Conservation (phyloP, 2,329 filamentous ascomycete genomes). For the Hyphodiscus sp. region DNA sequence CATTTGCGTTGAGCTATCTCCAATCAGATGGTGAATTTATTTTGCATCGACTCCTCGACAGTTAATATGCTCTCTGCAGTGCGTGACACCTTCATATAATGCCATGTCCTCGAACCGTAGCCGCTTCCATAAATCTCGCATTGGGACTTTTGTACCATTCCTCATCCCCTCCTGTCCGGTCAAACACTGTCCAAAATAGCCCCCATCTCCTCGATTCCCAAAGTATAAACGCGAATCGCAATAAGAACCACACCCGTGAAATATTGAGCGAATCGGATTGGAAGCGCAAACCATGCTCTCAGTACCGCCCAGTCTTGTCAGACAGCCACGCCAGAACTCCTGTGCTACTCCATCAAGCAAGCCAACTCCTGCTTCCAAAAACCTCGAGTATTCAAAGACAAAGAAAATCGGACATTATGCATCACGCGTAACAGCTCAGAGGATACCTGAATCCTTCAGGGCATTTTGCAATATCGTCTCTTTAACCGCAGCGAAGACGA, state of each 20-base stretch:
- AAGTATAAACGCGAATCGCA: not conserved
- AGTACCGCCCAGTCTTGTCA: slow-evolving; percentile 18
- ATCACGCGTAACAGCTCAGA: slow-evolving; percentile 44
- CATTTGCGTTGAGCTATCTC: not conserved
- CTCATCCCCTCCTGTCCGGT: not conserved
- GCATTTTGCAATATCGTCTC: slow-evolving; percentile 98
- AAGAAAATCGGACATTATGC: slow-evolving; percentile 17
- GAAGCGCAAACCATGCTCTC: slow-evolving; percentile 9
- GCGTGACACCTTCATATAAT: not conserved
- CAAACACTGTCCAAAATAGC: not conserved
- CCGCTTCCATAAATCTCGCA: not conserved
- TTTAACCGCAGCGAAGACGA: slow-evolving; percentile 97
- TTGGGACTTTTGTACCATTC: not conserved
- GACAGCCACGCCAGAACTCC: slow-evolving; percentile 23
- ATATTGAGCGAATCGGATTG: not conserved
- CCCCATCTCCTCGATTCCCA: not conserved
- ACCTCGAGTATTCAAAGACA: slow-evolving; percentile 16
- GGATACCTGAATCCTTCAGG: slow-evolving; percentile 93
- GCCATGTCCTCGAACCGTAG: not conserved
- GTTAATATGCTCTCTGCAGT: not conserved
- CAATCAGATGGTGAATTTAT: not conserved
- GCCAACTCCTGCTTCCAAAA: slow-evolving; percentile 23
- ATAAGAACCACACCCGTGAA: not conserved
- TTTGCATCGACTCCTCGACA: not conserved
- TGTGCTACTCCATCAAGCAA: slow-evolving; percentile 4